Conservation (phyloP, 2,329 filamentous ascomycete species). For the Aspergillus caelatus region DNA sequence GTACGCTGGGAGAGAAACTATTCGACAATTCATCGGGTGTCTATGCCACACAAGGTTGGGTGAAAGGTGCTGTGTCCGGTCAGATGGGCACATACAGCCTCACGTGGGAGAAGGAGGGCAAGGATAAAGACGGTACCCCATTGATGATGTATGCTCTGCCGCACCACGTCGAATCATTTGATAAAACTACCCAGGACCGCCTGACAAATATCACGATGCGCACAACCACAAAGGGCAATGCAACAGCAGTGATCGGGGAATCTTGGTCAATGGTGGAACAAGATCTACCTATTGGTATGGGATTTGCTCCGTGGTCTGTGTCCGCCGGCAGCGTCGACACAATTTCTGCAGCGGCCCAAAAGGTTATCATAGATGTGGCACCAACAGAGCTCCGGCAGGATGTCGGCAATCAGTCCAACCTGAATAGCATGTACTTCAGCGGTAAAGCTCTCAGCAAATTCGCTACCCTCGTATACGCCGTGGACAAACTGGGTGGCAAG, state of each 20-base stretch:
- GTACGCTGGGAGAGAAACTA: conserved; percentile 61
- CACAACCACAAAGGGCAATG: conserved; percentile 83
- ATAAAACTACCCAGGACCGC: conserved; percentile 55
- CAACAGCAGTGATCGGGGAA: conserved; percentile 71
- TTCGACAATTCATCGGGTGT: conserved; percentile 77
- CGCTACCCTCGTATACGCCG: conserved; percentile 67
- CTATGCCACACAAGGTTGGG: conserved; percentile 66
- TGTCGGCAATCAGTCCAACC: conserved; percentile 71
- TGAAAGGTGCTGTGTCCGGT: conserved; percentile 64
- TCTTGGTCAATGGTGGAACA: conserved; percentile 78
- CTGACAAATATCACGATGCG: conserved; percentile 63
- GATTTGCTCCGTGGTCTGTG: conserved; percentile 77
- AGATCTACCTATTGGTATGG: conserved; percentile 72
- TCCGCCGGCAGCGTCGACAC: conserved; percentile 37
- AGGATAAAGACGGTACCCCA: conserved; percentile 53
- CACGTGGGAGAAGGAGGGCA: conserved; percentile 71
- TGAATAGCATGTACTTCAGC: conserved; percentile 89
- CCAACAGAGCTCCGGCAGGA: conserved; percentile 75
- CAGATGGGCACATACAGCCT: conserved; percentile 72
- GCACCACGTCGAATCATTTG: conserved; percentile 80
- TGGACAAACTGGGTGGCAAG: conserved; percentile 66
- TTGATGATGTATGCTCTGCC: conserved; percentile 86
- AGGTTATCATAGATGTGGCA: conserved; percentile 64
- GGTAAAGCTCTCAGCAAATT: conserved; percentile 85
- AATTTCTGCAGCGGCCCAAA: conserved; percentile 55